Conservation (phyloP, 2,329 filamentous ascomycete species). For the Neonectria coccinea region DNA sequence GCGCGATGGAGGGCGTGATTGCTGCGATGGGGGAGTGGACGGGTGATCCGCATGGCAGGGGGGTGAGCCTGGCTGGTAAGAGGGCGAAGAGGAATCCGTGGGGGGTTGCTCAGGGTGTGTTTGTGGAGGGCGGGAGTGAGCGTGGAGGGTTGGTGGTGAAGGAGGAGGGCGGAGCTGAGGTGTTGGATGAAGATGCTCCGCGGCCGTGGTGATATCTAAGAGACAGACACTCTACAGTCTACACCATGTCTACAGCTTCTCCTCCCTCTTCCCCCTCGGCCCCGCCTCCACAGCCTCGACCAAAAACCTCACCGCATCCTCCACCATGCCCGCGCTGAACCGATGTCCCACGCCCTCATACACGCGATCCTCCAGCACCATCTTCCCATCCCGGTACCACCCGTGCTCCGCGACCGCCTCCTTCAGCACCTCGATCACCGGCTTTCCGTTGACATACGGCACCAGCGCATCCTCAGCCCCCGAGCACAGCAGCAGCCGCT, state of each 20-base stretch:
- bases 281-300: slow-evolving; percentile 57
- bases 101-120: slow-evolving; percentile 58
- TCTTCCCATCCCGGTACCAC: slow-evolving; percentile 67
- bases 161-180: slow-evolving; percentile 51
- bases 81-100: slow-evolving; percentile 63
- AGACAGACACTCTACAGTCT: slow-evolving; percentile 25
- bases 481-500: slow-evolving; percentile 73
- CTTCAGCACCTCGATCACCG: slow-evolving; percentile 73
- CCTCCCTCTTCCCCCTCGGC: slow-evolving; percentile 38
- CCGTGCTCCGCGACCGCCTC: slow-evolving; percentile 55
- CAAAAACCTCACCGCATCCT: slow-evolving; percentile 74
- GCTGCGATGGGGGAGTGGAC: slow-evolving; percentile 62
- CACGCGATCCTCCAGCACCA: slow-evolving; percentile 73
- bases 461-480: slow-evolving; percentile 79
- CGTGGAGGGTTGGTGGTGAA: slow-evolving; percentile 55
- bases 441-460: slow-evolving; percentile 69
- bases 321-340: slow-evolving; percentile 76
- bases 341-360: slow-evolving; percentile 77
- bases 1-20: slow-evolving; percentile 56
- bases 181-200: slow-evolving; percentile 52
- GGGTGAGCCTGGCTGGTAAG: slow-evolving; percentile 59
- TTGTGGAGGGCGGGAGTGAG: slow-evolving; percentile 51
- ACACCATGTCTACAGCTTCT: slow-evolving; percentile 47
- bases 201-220: slow-evolving; percentile 54
- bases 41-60: slow-evolving; percentile 64